Evolutionary conservation across 352 stramenopile species (phyloP).

Genomic region (Globisporangium recalcitrans): DNA sequence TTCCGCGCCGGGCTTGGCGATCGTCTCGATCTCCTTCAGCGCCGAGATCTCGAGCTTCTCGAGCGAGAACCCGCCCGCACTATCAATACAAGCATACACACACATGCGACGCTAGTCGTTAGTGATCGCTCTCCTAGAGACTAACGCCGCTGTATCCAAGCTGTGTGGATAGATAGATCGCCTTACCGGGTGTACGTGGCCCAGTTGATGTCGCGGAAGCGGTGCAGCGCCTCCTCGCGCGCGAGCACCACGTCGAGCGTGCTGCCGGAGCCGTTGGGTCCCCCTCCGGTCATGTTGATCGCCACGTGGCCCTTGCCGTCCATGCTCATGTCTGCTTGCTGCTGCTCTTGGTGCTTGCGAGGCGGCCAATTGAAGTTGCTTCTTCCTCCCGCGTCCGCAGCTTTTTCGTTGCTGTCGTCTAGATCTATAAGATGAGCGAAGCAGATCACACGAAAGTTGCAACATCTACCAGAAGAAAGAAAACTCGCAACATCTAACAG

Average conservation of each 20-base stretch:
- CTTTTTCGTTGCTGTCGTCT: too few species aligned
- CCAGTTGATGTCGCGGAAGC: conserved; percentile 89
- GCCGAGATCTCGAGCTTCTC: conserved; percentile 84
- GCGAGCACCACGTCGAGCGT: conserved; percentile 70
- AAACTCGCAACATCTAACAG: too few species aligned
- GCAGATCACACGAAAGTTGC: too few species aligned
- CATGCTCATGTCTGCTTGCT: conserved; percentile 24
- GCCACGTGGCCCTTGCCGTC: conserved; percentile 59
- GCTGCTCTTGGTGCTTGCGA: not conserved
- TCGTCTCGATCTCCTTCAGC: conserved; percentile 77
- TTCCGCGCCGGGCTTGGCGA: conserved; percentile 61
- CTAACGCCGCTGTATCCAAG: not conserved
- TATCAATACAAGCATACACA: conserved; percentile 11
- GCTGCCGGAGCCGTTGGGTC: conserved; percentile 12
- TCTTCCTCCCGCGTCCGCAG: too few species aligned
- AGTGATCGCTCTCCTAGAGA: not conserved
- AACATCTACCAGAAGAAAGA: too few species aligned
- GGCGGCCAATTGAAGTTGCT: not conserved
- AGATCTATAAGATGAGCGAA: too few species aligned
- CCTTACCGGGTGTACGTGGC: conserved; percentile 79
- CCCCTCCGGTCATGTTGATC: conserved; percentile 55
- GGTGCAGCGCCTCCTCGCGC: conserved; percentile 77
- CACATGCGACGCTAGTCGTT: not conserved
- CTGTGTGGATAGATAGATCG: not conserved
- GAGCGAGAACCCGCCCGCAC: conserved; percentile 71